phyloP scores from a whole-genome alignment of 192 early-diverging fungal species.

The Coemansia sp. region DNA sequence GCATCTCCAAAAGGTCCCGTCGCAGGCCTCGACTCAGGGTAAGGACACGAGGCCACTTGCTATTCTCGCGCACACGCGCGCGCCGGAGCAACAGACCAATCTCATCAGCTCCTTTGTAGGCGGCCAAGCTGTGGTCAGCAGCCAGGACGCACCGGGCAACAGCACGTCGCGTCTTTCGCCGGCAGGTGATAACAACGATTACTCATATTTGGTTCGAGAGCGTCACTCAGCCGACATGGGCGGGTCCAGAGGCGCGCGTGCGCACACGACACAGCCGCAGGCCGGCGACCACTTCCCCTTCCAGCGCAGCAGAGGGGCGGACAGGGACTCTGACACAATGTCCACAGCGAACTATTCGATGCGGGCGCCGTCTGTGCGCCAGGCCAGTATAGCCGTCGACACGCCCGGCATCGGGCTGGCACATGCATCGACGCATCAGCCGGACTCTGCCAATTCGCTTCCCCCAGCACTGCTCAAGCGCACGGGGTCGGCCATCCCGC shows the following conservation, averaged over 20 bases:
- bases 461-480: constrained; percentile 22
- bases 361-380: constrained; percentile 18
- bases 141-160: constrained; percentile 1
- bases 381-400: constrained; percentile 15
- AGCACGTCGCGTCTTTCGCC: constrained; percentile 12
- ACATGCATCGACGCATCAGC: constrained; percentile 12
- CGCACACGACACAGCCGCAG: constrained; percentile 12
- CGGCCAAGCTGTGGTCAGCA: not conserved
- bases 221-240: constrained; percentile 22
- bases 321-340: no score
- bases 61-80: no score
- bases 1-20: constrained; percentile 14
- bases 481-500: constrained; percentile 25
- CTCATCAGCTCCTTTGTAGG: no score
- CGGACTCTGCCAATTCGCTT: not conserved
- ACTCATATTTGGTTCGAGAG: constrained; percentile 39
- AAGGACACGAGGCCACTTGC: no score
- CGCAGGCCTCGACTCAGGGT: constrained; percentile 26
- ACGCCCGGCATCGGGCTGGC: not conserved
- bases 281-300: constrained; percentile 29
- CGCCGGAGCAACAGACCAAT: no score
- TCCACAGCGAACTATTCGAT: constrained; percentile 12
- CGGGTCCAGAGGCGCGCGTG: not conserved
- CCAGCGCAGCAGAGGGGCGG: no score
- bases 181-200: constrained; percentile 31